Evolutionary conservation across 345 rosid species (phyloP).

Genomic region (Rhodamnia rubescens): DNA sequence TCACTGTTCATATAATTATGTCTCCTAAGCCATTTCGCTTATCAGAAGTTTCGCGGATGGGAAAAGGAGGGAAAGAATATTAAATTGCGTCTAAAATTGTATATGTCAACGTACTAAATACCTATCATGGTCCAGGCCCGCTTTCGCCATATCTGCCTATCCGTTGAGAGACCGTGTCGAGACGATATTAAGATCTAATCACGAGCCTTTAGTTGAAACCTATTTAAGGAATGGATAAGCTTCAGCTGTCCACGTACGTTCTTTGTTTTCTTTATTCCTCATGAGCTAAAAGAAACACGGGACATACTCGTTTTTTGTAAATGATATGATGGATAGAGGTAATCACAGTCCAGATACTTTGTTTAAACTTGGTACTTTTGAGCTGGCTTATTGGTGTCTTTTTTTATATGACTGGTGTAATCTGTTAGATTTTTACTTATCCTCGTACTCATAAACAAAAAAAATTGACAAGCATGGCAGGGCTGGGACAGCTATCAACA

Average conservation of each 20-base stretch:
- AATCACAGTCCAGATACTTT: accelerated
- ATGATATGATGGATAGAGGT: background rate
- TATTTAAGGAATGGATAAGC: background rate
- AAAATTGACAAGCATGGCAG: conserved; percentile 8
- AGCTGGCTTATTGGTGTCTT: background rate
- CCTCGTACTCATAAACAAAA: background rate
- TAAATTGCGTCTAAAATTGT: background rate
- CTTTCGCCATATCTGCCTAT: background rate
- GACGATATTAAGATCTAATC: background rate
- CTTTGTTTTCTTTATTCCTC: background rate
- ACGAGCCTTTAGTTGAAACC: background rate
- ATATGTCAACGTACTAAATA: background rate
- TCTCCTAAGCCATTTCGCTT: background rate
- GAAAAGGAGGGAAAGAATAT: background rate
- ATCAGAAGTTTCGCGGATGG: background rate
- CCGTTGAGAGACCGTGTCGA: background rate
- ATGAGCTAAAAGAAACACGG: background rate
- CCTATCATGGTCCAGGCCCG: background rate
- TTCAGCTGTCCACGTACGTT: background rate
- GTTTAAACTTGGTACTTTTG: background rate
- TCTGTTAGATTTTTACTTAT: background rate
- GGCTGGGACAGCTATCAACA: conserved; percentile 70
- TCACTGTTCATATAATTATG: background rate
- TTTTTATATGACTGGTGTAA: background rate
- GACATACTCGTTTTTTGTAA: background rate